Base-by-base conservation (phyloP, 208 protist genomes). In the Wallacemonas sp. region DNA sequence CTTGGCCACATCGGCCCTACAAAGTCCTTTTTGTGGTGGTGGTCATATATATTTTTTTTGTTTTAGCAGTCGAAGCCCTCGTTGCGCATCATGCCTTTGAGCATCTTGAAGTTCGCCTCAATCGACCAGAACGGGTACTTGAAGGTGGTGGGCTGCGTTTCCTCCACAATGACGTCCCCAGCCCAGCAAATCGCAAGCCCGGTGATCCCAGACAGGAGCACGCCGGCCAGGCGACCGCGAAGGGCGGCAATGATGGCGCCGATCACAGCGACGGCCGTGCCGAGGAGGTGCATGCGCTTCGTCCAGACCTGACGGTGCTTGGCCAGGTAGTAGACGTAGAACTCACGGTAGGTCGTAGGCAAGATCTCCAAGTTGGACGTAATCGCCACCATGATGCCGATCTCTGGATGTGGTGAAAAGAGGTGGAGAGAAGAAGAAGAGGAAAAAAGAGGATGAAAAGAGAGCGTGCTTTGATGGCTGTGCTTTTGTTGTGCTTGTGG, bases 91-190 rank as follows among this genome's bases (percentile, higher is more conserved):
- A 87, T 78, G 42, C 66, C 44, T 45, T 70, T 62, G 18, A 83
- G 55, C 69, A 91, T 81, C 44, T 77, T 68, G 65, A 84, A 84
- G 71, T 91, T 77, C 1, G 84, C 68, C 28, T 50, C 39, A 10
- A 81, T 61, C 3, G 84, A 86, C 76, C 81, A 91, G 59, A 77
- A 59, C 12, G 84, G 84, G 64, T 87, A 46, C 49, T 70, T 71
- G 41, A 86, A 76, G 2, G 75, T 77, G 12, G 84, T 84, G 32
- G 84, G 84, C 36, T 64, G 67, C 57, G 68, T 65, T 18, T 63
- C 31, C 67, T 85, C 75, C 12, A 87, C 61, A 12, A 68, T 23
- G 33, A 69, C 0, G 44, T 91, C 84, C 4, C 81, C 81, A 2
- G 57, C 73, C 81, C 75, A 87, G 41, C 70, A 67, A 22, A 85